Base-by-base conservation (phyloP, 176 grass and related monocot genomes). In the Saccharum spontaneum region DNA sequence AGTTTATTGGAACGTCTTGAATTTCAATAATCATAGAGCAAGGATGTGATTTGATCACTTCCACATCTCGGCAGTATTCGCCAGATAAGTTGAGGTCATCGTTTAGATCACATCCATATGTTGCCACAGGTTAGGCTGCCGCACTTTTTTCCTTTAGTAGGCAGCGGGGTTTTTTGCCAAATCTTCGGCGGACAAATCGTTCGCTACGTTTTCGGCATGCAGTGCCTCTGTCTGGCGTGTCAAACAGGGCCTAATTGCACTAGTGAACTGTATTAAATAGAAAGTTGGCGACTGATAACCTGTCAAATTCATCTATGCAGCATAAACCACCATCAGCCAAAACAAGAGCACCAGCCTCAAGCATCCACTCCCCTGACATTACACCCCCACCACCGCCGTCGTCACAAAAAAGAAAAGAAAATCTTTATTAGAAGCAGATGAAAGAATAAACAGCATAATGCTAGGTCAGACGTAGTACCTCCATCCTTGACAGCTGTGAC, bases 271-370 rank as follows among this genome's bases (percentile, higher is more conserved):
- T 59, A 82, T 17, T 50, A 28, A 65, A 65, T 71, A 77, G 23
- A 2, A 59, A 73, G 30, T 24, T 74, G n/a, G 30, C 37, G 1
- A 50, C 22, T 59, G 33, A 18, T 60, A 70, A 98, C 96, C 96
- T 98, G 75, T 98, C 96, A 90, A 98, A 98, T 89, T 98, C 96
- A 87, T 98, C 96, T 78, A 98, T 98, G 91, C 96, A 98, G 84
- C 96, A 98, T 63, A 98, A 87, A 37, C 96, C 96, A 30, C 96
- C 96, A 92, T 98, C 93, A 89, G 96, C 96, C 41, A 98, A 86
- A 75, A 98, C 93, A 93, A 98, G 96, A 22, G 96, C 96, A 36
- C 93, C 91, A 81, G 96, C 96, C 78, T 98, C 96, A 71, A 98
- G 93, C 93, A 95, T 94, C 96, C 96, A 95, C 76, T 98, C 96